These are phyloP conservation scores for Trichoderma sp. DNA, from an alignment of 2,329 filamentous ascomycete genomes.

Conservation along the genomic window DNA sequence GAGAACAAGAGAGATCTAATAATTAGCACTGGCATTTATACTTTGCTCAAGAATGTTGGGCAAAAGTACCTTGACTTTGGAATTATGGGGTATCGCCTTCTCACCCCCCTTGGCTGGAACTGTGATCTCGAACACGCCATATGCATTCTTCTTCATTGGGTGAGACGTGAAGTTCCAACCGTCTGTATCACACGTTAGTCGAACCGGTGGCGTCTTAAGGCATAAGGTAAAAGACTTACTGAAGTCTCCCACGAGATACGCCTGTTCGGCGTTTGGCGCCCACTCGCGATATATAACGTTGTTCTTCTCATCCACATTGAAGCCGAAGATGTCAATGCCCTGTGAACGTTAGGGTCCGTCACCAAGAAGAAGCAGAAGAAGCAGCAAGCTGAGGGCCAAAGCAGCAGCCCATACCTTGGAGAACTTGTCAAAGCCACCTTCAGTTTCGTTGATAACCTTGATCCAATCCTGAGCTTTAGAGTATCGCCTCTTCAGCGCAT, in stretches of 20 bases:
- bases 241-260: constrained; percentile 90
- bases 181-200: constrained; percentile 52
- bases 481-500: constrained; percentile 72
- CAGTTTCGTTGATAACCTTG: constrained; percentile 72
- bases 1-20: constrained; percentile 76
- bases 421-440: constrained; percentile 91
- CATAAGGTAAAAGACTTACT: constrained; percentile 54
- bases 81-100: constrained; percentile 83
- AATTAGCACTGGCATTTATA: not conserved
- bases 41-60: not conserved
- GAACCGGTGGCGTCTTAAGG: not conserved
- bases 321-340: constrained; percentile 83
- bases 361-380: not conserved
- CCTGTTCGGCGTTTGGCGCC: constrained; percentile 84
- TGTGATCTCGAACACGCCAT: constrained; percentile 81
- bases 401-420: constrained; percentile 56
- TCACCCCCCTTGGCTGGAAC: constrained; percentile 71
- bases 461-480: constrained; percentile 83
- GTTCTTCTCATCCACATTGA: constrained; percentile 77
- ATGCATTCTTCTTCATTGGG: constrained; percentile 81
- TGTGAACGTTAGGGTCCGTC: constrained; percentile 35
- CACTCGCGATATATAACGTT: constrained; percentile 93
- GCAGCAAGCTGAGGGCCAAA: constrained; percentile 22
- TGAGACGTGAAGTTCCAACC: constrained; percentile 81
- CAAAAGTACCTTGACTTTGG: constrained; percentile 79